Evolutionary conservation across 139 green algal species (phyloP).

Genomic region (Auxenochlorella protothecoides): DNA sequence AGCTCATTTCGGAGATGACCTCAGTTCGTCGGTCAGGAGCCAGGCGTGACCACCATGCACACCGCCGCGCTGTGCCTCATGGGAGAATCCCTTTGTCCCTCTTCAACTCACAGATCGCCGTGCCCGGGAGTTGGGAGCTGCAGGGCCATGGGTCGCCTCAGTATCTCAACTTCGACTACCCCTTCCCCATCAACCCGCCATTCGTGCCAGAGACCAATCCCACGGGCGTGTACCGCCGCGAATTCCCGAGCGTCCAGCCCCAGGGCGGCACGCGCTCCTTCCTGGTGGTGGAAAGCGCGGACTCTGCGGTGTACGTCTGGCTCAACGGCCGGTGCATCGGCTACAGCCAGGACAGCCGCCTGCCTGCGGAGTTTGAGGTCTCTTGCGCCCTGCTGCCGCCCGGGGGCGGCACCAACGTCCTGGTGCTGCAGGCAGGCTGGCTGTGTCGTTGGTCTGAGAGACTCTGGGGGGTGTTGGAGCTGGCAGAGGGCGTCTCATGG

Average conservation of each 20-base stretch:
- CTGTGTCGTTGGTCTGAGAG: too few species aligned
- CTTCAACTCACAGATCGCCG: constrained; percentile 45
- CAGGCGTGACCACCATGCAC: too few species aligned
- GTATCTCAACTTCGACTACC: constrained; percentile 95
- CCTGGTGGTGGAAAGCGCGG: constrained; percentile 80
- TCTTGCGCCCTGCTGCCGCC: constrained; percentile 31
- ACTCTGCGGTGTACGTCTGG: constrained; percentile 80
- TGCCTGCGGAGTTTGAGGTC: constrained; percentile 91
- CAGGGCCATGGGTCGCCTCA: constrained; percentile 74
- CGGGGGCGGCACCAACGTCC: constrained; percentile 31
- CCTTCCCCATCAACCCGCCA: constrained; percentile 78
- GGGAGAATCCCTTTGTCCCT: neutral
- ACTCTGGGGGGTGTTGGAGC: too few species aligned
- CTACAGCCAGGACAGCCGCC: constrained; percentile 81
- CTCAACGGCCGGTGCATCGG: constrained; percentile 80
- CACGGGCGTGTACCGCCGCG: constrained; percentile 77
- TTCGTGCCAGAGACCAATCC: constrained; percentile 78
- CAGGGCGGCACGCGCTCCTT: constrained; percentile 16
- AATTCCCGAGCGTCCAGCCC: too few species aligned
- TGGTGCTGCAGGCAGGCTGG: constrained; percentile 55
- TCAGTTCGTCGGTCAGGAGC: neutral
- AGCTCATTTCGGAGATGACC: neutral
- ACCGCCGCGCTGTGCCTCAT: too few species aligned
- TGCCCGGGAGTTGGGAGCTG: constrained; percentile 84
- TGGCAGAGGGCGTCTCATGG: too few species aligned